Base-by-base conservation (phyloP, 768 basidiomycete species). In the Clavaria fumosa region DNA sequence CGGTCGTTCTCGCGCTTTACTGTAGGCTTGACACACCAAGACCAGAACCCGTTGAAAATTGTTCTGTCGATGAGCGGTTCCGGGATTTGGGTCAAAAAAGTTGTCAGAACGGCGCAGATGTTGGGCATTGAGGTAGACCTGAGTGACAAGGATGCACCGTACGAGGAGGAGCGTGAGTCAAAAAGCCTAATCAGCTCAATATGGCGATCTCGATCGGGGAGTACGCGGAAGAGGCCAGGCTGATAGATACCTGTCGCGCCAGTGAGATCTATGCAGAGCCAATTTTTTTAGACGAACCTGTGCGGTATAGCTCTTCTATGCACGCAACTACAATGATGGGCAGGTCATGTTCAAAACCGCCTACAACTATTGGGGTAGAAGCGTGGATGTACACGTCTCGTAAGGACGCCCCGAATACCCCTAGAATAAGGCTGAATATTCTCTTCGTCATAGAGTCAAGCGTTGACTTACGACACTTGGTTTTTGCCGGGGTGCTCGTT, bases 291-390 rank as follows among this genome's bases (percentile, higher is more conserved):
- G 7, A 9, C 42, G 35, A 31, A 60, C 64, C 59, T 34, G 57
- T 55, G 5, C 61, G 54, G 45, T 61, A 65, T 4, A 67, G 47
- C 46, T 64, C 62, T 37, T 67, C 61, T 11, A 66, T 53, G 33
- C 60, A 62, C 22, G 54, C 51, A 26, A 62, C 58, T 5, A 62
- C 59, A 3, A 65, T 48, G 20, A 60, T 57, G 0, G 65, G 65
- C 3, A 67, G 36, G 30, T 57, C 51, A 39, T 62, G 59, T 39
- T 60, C 56, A 23, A 51, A 47, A 9, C 59, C 58, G 17, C 54
- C 60, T 10, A 64, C 44, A 4, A 59, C 45, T 19, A 57, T 50
- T 7, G 44, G 47, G 2, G 48, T 54, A 2, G 60, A 59, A 0
- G 62, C 57, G 31, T 60, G 60, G 15, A 56, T 47, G 1, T 54